phyloP scores from a whole-genome alignment of 2,329 filamentous ascomycete genomes.

The Apiospora aurea region DNA sequence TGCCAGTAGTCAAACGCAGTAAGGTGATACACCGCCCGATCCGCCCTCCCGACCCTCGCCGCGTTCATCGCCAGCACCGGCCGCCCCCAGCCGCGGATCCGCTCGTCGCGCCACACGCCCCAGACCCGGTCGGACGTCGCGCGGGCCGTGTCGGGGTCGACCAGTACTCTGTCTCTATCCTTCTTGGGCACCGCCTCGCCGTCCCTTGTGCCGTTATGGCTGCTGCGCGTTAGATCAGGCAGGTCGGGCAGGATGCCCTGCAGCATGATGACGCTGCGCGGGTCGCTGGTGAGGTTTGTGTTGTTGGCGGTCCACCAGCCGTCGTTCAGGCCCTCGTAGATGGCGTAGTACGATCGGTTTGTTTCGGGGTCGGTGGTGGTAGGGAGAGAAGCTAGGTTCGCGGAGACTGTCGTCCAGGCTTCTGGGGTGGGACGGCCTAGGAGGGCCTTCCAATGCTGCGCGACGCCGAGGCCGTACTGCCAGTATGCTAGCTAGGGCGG shows the following conservation, averaged over 20 bases:
- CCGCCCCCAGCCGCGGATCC: conserved; percentile 55
- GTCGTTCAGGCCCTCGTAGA: conserved; percentile 54
- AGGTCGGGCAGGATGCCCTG: conserved; percentile 52
- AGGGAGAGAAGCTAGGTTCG: conserved; percentile 53
- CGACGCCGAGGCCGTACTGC: conserved; percentile 56
- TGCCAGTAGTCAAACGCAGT: conserved; percentile 51
- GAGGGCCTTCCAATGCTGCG: conserved; percentile 50
- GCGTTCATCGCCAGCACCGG: conserved; percentile 55
- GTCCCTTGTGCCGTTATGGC: no score
- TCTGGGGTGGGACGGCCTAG: conserved; percentile 46
- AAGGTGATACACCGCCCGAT: conserved; percentile 49
- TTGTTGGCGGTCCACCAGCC: conserved; percentile 49
- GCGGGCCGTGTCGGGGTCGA: conserved; percentile 45
- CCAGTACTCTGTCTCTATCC: background rate
- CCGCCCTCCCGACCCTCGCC: conserved; percentile 48
- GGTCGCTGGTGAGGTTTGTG: conserved; percentile 46
- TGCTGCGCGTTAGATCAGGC: no score
- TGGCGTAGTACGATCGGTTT: conserved; percentile 42
- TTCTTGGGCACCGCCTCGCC: no score
- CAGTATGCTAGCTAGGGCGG: conserved; percentile 51
- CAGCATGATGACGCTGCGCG: conserved; percentile 53
- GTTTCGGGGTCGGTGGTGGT: conserved; percentile 42
- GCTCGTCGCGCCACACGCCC: conserved; percentile 49
- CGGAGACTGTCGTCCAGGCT: conserved; percentile 49
- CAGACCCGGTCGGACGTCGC: conserved; percentile 49